Evolutionary conservation across 2,329 filamentous ascomycete genomes (phyloP), one percentile per base, ranked within the genome.

Genomic region (Talaromyces sp.): DNA sequence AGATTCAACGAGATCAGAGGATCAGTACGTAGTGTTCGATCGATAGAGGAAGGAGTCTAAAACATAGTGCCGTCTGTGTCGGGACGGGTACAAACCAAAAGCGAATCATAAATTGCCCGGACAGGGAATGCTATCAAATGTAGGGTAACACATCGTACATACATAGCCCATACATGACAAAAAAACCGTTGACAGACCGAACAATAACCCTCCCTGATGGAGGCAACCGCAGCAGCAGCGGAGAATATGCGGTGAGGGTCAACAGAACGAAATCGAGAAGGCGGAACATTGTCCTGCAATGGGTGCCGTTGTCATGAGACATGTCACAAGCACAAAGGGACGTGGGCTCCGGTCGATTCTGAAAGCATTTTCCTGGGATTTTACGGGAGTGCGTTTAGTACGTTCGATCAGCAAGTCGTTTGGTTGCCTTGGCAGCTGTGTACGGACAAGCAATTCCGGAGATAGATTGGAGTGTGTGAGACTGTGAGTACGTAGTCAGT

Each of bases 201-300:
- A 25, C 44, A 48, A 35, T 14, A 6, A 14, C 37, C 31, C 23
- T 35, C 31, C 12, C 37, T 33, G 31, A 48, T 48, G 23, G 11
- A 48, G 21, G 42, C 18, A 48, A 25, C n/a, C n/a, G n/a, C 12
- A 25, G 12, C 46, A 31, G 23, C 50, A 23, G 50, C 50, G 50
- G 50, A 37, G 50, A 54, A 54, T 54, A 54, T 54, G 50, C 50
- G 50, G 50, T 54, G 50, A 54, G 50, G 31, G 28, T 35, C 31
- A 37, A 35, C n/a, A 12, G 9, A 35, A 23, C n/a, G 50, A 54
- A 21, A 11, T 31, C 14, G 46, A 50, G 23, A 31, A 50, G 46
- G 25, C 23, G 25, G 46, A 18, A n/a, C 4, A 50, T 11, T 50
- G 4, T n/a, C 46, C 46, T 31, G 46, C 46, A 31, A 31, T 25